These are phyloP conservation scores for Hylodesmum podocarpum DNA, from an alignment of 306 rosid genomes.

Conservation along the genomic window DNA sequence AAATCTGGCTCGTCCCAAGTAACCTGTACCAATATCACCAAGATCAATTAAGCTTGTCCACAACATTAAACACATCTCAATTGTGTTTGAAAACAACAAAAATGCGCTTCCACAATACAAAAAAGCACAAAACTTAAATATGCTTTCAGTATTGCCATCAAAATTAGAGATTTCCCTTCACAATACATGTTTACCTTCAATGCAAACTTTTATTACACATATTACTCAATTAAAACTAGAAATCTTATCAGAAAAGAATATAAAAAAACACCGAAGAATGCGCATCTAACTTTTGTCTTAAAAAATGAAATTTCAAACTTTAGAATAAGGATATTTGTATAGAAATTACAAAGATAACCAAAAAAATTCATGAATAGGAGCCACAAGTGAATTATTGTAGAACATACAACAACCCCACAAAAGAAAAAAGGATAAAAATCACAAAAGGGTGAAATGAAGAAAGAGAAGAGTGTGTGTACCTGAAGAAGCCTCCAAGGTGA, in stretches of 20 bases:
- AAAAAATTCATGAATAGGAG: no score
- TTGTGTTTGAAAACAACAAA: neutral
- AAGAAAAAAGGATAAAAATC: no score
- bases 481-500: constrained; percentile 99
- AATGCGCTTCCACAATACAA: neutral
- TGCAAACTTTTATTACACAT: neutral
- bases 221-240: neutral
- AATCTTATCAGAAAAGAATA: neutral
- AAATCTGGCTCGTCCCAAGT: constrained; percentile 98
- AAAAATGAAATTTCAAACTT: neutral
- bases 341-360: no score
- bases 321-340: neutral
- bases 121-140: neutral
- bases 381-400: no score
- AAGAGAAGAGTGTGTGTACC: no score
- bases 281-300: neutral
- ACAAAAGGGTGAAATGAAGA: neutral
- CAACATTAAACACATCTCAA: neutral
- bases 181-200: neutral
- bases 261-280: neutral
- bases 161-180: neutral
- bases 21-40: constrained; percentile 51
- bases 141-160: neutral
- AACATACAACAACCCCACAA: no score
- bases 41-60: constrained; percentile 9